These are phyloP conservation scores for Boletus rubroflammeus DNA, from an alignment of 768 basidiomycete genomes.

Conservation along the genomic window DNA sequence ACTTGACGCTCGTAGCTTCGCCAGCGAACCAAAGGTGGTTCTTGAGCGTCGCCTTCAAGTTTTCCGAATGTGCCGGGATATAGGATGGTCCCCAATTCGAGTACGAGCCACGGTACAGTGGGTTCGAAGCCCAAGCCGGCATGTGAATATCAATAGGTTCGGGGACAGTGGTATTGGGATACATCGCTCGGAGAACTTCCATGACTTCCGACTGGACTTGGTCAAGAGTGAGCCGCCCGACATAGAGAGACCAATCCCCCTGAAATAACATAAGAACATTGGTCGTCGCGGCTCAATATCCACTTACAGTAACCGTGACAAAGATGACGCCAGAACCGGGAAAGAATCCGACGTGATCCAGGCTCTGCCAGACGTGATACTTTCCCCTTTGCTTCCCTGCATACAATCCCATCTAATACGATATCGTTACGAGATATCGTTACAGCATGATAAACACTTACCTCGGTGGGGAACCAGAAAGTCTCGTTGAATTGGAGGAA, in stretches of 20 bases:
- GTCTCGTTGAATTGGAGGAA: conserved; percentile 60
- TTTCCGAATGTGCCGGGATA: conserved; percentile 48
- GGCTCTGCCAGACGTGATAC: conserved; percentile 66
- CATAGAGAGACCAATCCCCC: conserved; percentile 60
- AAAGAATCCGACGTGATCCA: conserved; percentile 56
- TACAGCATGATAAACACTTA: neutral
- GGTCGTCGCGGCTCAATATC: neutral
- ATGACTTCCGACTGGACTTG: conserved; percentile 53
- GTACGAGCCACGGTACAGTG: conserved; percentile 45
- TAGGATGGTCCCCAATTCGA: conserved; percentile 71
- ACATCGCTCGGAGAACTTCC: conserved; percentile 57
- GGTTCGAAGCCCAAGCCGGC: conserved; percentile 51
- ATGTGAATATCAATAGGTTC: conserved; percentile 55
- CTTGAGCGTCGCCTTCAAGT: conserved; percentile 52
- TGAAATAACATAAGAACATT: conserved; percentile 19
- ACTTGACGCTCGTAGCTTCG: conserved; percentile 54
- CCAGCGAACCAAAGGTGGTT: conserved; percentile 58
- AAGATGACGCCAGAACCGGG: conserved; percentile 52
- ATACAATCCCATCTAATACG: conserved; percentile 42
- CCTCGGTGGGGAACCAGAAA: conserved; percentile 56
- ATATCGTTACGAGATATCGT: neutral
- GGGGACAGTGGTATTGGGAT: conserved; percentile 49
- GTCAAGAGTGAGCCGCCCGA: conserved; percentile 48
- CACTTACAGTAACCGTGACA: conserved; percentile 27
- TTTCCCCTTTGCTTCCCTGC: conserved; percentile 55